A percentile compares a stretch with the other conserved stretches of the same genome.
These are phyloP conservation scores for Penstemon newberryi DNA, from an alignment of 257 asterid genomes.

Conservation along the genomic window DNA sequence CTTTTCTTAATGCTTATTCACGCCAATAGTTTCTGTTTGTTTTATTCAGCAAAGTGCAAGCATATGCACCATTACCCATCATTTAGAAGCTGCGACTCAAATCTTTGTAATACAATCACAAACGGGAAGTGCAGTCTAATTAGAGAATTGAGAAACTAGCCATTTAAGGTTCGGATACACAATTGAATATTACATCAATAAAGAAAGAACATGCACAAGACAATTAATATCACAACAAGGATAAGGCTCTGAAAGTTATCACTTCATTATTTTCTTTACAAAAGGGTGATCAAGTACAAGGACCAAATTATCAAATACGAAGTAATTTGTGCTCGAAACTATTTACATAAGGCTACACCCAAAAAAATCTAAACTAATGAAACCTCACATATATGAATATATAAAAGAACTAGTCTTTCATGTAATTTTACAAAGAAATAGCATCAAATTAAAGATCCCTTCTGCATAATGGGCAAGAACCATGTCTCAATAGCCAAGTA, in stretches of 20 bases:
- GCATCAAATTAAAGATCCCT: conserved; percentile 67
- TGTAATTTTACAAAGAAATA: neutral
- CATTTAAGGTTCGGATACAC: no score
- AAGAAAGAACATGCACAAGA: no score
- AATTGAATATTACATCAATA: no score
- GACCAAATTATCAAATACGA: conserved; percentile 28
- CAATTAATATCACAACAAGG: conserved; percentile 21
- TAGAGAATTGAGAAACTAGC: no score
- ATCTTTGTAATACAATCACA: no score
- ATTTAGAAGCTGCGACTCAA: no score
- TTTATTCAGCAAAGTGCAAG: no score
- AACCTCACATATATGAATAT: conserved; percentile 38
- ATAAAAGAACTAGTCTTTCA: conserved; percentile 17
- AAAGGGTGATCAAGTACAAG: conserved; percentile 41
- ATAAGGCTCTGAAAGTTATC: no score
- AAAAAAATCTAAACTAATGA: conserved; percentile 33
- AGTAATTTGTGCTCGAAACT: conserved; percentile 28
- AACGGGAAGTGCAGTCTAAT: no score
- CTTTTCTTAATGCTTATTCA: no score
- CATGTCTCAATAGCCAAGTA: conserved; percentile 92
- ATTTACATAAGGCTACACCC: conserved; percentile 33
- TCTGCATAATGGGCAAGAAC: conserved; percentile 97
- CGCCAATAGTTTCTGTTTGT: no score
- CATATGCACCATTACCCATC: no score
- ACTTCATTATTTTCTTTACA: conserved; percentile 48